These are phyloP conservation scores for Thalassia testudinum DNA, from an alignment of 116 monocot genomes.

Conservation along the genomic window DNA sequence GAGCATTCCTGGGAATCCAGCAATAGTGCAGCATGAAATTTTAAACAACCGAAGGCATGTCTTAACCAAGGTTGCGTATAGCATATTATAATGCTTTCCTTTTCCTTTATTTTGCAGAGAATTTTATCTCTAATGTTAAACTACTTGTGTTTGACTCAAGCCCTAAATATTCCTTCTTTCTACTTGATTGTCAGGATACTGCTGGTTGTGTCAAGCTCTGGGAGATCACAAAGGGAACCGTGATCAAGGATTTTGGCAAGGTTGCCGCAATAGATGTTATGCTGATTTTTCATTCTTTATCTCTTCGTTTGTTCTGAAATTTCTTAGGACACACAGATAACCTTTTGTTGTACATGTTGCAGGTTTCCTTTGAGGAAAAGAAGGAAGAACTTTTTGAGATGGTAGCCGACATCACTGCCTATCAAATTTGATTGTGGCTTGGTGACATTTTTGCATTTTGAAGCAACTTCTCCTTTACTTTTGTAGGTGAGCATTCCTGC, in stretches of 20 bases:
- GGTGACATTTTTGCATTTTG: neutral
- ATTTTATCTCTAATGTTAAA: neutral
- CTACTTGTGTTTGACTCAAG: no score
- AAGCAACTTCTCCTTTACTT: conserved; percentile 1
- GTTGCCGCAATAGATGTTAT: conserved; percentile 11
- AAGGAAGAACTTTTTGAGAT: conserved; percentile 98
- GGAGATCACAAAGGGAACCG: conserved; percentile 86
- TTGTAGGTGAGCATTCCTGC: conserved; percentile 85
- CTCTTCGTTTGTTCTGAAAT: neutral
- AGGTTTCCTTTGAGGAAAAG: conserved; percentile 96
- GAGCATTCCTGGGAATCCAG: conserved; percentile 72
- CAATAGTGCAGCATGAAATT: conserved; percentile 89
- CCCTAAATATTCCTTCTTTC: no score
- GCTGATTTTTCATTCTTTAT: neutral
- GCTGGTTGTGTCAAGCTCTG: conserved; percentile 84
- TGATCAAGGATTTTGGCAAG: conserved; percentile 88
- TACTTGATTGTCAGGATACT: conserved; percentile 44
- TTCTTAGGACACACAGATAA: neutral
- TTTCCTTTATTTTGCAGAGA: neutral
- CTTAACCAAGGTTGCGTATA: conserved; percentile 68
- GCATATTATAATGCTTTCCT: conserved; percentile 4
- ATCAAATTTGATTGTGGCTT: neutral
- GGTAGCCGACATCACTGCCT: conserved; percentile 23
- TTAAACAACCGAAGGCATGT: conserved; percentile 95
- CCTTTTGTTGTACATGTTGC: neutral